A percentile compares a stretch with the other conserved stretches of the same genome.
These are phyloP conservation scores for Podospora comata DNA, from an alignment of 495 filamentous ascomycete genomes.

Conservation along the genomic window DNA sequence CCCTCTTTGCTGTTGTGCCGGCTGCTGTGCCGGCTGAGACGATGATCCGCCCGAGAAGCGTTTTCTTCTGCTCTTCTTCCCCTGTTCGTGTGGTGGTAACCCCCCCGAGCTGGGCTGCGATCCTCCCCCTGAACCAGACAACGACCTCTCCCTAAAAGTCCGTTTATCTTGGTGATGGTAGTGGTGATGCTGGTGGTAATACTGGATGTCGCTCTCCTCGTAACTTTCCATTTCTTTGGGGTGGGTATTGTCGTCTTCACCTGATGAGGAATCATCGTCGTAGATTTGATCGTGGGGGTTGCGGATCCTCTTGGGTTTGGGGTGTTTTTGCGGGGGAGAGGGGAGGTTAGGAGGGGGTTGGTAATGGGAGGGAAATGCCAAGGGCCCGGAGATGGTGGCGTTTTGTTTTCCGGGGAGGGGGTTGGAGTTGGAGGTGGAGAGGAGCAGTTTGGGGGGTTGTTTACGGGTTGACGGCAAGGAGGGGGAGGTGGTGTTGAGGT, in stretches of 20 bases:
- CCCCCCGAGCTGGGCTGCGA: not conserved
- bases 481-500: slow-evolving; percentile 9
- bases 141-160: not conserved
- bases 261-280: not conserved
- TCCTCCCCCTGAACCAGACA: not conserved
- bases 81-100: not conserved
- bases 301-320: not conserved
- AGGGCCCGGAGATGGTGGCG: slow-evolving; percentile 26
- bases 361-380: slow-evolving; percentile 25
- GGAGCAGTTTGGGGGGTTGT: not conserved
- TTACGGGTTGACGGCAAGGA: slow-evolving; percentile 4
- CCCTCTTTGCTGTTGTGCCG: not conserved
- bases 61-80: slow-evolving; percentile 2
- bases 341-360: slow-evolving; percentile 6
- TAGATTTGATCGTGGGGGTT: slow-evolving; percentile 4
- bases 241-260: not conserved
- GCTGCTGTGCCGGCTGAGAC: too few relatives aligned
- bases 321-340: not conserved
- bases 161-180: not conserved
- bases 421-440: slow-evolving; percentile 1
- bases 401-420: slow-evolving; percentile 22
- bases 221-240: not conserved
- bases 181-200: not conserved
- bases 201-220: slow-evolving; percentile 2
- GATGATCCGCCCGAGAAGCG: slow-evolving; percentile 6